Evolutionary conservation across 2,329 filamentous ascomycete species (phyloP), one percentile per base, ranked within the genome.

Genomic region (Sclerotinia nivalis): DNA sequence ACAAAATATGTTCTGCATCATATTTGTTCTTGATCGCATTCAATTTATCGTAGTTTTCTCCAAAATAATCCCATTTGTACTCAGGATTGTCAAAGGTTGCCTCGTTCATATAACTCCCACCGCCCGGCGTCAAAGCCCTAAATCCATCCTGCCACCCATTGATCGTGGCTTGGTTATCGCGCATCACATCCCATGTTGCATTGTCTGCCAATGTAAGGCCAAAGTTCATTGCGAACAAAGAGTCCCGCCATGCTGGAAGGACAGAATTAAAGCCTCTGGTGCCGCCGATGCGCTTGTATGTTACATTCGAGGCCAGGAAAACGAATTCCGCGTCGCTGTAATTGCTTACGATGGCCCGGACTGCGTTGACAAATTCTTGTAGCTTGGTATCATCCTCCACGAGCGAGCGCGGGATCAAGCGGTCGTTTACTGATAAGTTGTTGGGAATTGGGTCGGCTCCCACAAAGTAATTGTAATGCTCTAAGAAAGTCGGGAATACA

Each of bases 161-260:
- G 4, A 45, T 45, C 43, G 43, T 45, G 43, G 43, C 43, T 45
- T 45, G 43, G 43, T 45, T 45, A 15, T 10, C 43, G 43, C 43
- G 10, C 43, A 45, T 45, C 43, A 45, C 43, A 45, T 45, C 43
- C 43, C 43, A 45, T 45, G 43, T 45, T 45, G 43, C 43, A 45
- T 45, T 45, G 43, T 45, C 43, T 45, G 43, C 10, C 43, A 45
- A 45, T 45, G 43, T 45, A 55, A 55, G 20, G 52, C 52, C 52
- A 28, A 55, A 67, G 31, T 76, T 77, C 31, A 75, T 72, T 65
- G 78, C 76, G 40, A 80, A 72, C 55, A 82, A 72, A 10, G 81
- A 73, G 25, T 77, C 74, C 31, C 81, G 76, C 81, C 82, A 83
- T n/a, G 78, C 77, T 0, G 82, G 82, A 6, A 83, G 80, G 2